Evolutionary conservation across 2,329 filamentous ascomycete genomes (phyloP).

Genomic region (Chalaropsis ovoidea): DNA sequence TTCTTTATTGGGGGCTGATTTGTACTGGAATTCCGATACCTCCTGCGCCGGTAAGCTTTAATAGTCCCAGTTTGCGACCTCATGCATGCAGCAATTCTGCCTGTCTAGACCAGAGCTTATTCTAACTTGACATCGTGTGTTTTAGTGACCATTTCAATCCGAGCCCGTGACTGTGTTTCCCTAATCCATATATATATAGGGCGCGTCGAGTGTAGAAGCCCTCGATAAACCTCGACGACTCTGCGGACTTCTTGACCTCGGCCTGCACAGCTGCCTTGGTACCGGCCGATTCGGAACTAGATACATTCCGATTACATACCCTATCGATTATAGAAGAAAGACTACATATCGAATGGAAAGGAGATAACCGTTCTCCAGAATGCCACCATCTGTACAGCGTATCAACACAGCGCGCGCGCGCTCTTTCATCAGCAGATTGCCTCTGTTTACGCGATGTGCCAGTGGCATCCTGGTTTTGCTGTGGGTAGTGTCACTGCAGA

Average conservation of each 20-base stretch:
- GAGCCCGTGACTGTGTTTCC: too few relatives aligned
- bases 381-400: slow-evolving; percentile 22
- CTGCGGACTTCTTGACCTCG: too few relatives aligned
- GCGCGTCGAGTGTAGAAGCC: too few relatives aligned
- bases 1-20: neutral
- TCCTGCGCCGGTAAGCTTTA: neutral
- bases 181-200: too few relatives aligned
- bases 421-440: slow-evolving; percentile 74
- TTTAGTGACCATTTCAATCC: too few relatives aligned
- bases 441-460: slow-evolving; percentile 62
- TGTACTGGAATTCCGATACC: neutral
- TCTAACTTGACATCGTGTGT: neutral
- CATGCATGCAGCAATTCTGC: neutral
- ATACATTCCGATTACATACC: too few relatives aligned
- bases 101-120: neutral
- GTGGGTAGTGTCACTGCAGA: slow-evolving; percentile 60
- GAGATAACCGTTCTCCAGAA: neutral
- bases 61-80: neutral
- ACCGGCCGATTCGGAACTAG: too few relatives aligned
- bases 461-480: slow-evolving; percentile 53
- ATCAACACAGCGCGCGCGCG: slow-evolving; percentile 57
- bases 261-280: too few relatives aligned
- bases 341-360: neutral
- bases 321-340: too few relatives aligned
- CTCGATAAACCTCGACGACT: too few relatives aligned